A percentile compares a stretch with the other conserved stretches of the same genome.
Conservation (phyloP, 2,329 filamentous ascomycete genomes). For the Cladosporium sp. region DNA sequence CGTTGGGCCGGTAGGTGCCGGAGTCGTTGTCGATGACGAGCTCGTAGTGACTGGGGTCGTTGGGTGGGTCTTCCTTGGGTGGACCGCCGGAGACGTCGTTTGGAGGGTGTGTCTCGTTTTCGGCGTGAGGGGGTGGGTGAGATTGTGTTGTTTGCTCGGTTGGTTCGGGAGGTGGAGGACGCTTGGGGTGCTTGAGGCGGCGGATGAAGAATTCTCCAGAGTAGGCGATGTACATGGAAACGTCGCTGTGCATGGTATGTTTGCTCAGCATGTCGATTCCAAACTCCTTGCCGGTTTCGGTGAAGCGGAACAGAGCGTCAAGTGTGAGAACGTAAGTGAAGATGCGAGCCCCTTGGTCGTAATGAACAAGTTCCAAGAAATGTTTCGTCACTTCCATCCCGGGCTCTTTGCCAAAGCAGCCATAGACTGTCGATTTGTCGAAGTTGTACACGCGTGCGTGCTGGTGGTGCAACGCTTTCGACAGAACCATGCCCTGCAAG, state of each 20-base stretch:
- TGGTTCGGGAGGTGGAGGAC: conserved; percentile 39
- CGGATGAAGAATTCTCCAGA: conserved; percentile 92
- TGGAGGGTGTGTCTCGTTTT: conserved; percentile 49
- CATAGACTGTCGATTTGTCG: conserved; percentile 69
- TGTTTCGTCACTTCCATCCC: conserved; percentile 68
- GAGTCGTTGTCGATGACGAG: conserved; percentile 93
- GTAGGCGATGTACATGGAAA: conserved; percentile 85
- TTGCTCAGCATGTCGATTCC: conserved; percentile 91
- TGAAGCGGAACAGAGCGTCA: conserved; percentile 83
- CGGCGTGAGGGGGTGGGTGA: conserved; percentile 36
- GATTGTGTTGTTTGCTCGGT: conserved; percentile 40
- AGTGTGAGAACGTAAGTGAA: conserved; percentile 92
- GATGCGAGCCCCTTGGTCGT: conserved; percentile 77
- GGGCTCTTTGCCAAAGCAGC: conserved; percentile 56
- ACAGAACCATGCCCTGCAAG: conserved; percentile 72
- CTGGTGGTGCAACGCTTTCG: conserved; percentile 84
- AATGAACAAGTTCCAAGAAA: conserved; percentile 82
- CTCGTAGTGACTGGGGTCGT: conserved; percentile 64
- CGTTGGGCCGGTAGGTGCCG: conserved; percentile 87
- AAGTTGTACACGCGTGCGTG: conserved; percentile 88
- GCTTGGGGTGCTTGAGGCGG: conserved; percentile 53
- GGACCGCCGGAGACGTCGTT: conserved; percentile 46
- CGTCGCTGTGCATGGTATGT: conserved; percentile 95
- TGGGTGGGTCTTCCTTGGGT: conserved; percentile 41
- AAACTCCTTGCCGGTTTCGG: conserved; percentile 93